A percentile compares a stretch with the other conserved stretches of the same genome.
phyloP scores from a whole-genome alignment of 2,329 filamentous ascomycete species.

The Paraphoma sp. region DNA sequence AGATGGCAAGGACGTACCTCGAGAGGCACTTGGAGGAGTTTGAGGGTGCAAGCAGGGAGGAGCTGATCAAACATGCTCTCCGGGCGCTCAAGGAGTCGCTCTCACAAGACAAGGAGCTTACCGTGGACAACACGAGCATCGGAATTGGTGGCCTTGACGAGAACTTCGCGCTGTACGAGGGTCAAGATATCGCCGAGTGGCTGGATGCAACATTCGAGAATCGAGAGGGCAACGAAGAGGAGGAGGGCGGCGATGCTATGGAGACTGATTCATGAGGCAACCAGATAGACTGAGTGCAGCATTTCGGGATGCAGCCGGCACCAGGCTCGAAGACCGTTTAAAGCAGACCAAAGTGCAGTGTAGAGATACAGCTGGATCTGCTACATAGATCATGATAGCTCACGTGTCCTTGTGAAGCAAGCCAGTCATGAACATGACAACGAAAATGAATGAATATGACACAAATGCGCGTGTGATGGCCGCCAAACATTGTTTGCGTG shows the following conservation, averaged over 20 bases:
- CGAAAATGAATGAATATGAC: slow-evolving; percentile 31
- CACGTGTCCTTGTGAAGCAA: not conserved
- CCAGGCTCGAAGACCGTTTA: not conserved
- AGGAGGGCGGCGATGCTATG: slow-evolving; percentile 57
- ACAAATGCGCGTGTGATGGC: not conserved
- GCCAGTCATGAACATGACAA: slow-evolving; percentile 9
- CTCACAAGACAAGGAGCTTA: slow-evolving; percentile 96
- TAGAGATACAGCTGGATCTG: not conserved
- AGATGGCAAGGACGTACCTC: slow-evolving; percentile 97
- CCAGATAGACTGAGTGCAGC: not conserved
- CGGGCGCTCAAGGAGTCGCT: slow-evolving; percentile 93
- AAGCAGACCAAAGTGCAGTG: not conserved
- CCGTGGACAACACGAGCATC: slow-evolving; percentile 94
- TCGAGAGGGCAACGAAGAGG: slow-evolving; percentile 45
- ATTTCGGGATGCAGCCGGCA: not conserved
- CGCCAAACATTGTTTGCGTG: not conserved
- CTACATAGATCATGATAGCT: not conserved
- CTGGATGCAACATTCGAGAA: slow-evolving; percentile 72
- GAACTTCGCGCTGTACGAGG: slow-evolving; percentile 89
- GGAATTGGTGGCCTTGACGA: slow-evolving; percentile 81
- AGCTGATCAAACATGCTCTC: slow-evolving; percentile 89
- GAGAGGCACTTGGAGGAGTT: slow-evolving; percentile 91
- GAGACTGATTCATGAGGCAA: slow-evolving; percentile 57
- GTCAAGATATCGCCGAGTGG: slow-evolving; percentile 83
- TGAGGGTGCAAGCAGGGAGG: slow-evolving; percentile 75